A percentile compares a stretch with the other conserved stretches of the same genome.
Conservation (phyloP, 371 early-diverging fungal species). For the Lichtheimia ramosa region DNA sequence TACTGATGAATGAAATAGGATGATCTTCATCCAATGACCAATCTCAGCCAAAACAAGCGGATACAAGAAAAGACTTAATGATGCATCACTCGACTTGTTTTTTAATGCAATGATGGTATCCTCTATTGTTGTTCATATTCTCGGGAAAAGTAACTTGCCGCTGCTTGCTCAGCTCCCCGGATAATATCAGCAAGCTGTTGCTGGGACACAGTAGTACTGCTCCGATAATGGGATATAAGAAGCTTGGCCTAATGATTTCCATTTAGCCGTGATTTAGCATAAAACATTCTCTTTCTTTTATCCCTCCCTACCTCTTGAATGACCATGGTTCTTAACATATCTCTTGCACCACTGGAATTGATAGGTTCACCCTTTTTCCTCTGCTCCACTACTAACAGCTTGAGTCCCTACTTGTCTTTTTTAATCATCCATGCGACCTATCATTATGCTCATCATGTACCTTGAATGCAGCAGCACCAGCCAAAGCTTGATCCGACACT, state of each 20-base stretch:
- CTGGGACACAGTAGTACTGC: background rate
- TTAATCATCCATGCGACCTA: background rate
- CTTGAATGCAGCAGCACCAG: conserved; percentile 64
- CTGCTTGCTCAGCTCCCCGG: conserved; percentile 14
- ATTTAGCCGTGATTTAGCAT: conserved; percentile 5
- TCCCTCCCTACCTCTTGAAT: conserved; percentile 1
- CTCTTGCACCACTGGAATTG: conserved; percentile 21
- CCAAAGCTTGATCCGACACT: conserved; percentile 32
- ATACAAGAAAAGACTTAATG: too few species aligned
- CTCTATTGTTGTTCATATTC: conserved; percentile 12
- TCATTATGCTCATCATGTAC: conserved; percentile 7
- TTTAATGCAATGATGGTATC: too few species aligned
- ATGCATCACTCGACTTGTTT: too few species aligned
- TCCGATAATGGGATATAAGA: too few species aligned
- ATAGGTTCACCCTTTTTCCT: conserved; percentile 20
- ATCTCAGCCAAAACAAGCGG: too few species aligned
- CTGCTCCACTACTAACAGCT: conserved; percentile 22
- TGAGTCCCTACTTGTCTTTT: conserved; percentile 19
- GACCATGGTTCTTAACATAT: conserved; percentile 7
- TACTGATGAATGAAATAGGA: too few species aligned
- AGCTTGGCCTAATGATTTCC: conserved; percentile 4
- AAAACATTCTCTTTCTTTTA: background rate
- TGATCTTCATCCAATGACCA: too few species aligned
- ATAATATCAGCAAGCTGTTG: too few species aligned
- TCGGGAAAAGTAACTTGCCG: conserved; percentile 12